These are phyloP conservation scores for Lentinus tigrinus DNA, from an alignment of 768 basidiomycete genomes.

Conservation along the genomic window DNA sequence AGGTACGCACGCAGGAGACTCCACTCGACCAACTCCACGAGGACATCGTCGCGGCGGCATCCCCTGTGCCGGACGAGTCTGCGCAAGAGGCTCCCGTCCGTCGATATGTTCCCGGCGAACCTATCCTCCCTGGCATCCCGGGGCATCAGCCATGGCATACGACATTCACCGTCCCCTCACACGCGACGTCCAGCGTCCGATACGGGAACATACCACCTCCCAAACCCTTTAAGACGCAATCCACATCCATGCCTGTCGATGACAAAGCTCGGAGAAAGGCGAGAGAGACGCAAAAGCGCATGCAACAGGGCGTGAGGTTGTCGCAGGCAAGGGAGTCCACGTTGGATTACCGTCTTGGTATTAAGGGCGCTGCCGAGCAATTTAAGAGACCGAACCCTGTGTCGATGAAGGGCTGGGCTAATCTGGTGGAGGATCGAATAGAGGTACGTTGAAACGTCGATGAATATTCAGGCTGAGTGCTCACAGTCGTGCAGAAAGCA, in stretches of 20 bases:
- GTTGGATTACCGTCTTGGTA: slow-evolving; percentile 73
- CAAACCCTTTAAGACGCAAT: slow-evolving; percentile 7
- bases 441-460: slow-evolving; percentile 46
- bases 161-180: slow-evolving; percentile 59
- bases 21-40: neutral
- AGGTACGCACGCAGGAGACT: slow-evolving; percentile 27
- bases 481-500: slow-evolving; percentile 47
- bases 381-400: slow-evolving; percentile 49
- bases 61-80: neutral
- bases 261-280: slow-evolving; percentile 44
- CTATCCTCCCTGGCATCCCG: slow-evolving; percentile 53
- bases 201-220: slow-evolving; percentile 44
- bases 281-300: slow-evolving; percentile 51
- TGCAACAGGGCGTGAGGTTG: slow-evolving; percentile 53
- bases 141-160: slow-evolving; percentile 72
- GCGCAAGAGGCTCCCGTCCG: slow-evolving; percentile 1
- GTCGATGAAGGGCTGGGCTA: slow-evolving; percentile 71
- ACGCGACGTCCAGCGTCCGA: slow-evolving; percentile 51
- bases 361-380: slow-evolving; percentile 32
- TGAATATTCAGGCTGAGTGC: neutral
- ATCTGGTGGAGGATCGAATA: slow-evolving; percentile 75
- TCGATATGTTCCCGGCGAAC: slow-evolving; percentile 30
- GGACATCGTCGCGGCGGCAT: slow-evolving; percentile 5
- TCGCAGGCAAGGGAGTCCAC: slow-evolving; percentile 67
- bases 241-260: slow-evolving; percentile 24